Percentiles rank a stretch among this genome's conserved stretches.
phyloP scores from a whole-genome alignment of 305 asterid species.

The Fraxinus albicans region DNA sequence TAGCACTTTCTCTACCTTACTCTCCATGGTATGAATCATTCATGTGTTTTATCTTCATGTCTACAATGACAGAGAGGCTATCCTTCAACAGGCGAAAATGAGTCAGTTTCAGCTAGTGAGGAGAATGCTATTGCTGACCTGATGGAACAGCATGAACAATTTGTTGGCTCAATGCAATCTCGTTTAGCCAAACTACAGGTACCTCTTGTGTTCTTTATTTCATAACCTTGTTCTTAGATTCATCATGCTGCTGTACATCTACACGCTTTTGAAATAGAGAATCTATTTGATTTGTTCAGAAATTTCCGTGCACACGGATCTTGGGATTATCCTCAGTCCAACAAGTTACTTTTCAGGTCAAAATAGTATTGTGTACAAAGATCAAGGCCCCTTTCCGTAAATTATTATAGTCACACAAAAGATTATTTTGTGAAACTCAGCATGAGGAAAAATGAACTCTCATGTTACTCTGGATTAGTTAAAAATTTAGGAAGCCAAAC shows the following conservation, averaged over 20 bases:
- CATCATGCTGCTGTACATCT: slow-evolving; percentile 18
- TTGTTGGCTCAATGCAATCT: slow-evolving; percentile 80
- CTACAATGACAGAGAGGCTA: slow-evolving; percentile 53
- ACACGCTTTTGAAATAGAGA: background rate
- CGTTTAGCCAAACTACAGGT: slow-evolving; percentile 91
- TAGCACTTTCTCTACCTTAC: slow-evolving; percentile 9
- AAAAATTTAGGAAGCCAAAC: background rate
- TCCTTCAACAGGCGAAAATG: slow-evolving; percentile 44
- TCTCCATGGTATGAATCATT: slow-evolving; percentile 17
- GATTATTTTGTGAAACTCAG: background rate
- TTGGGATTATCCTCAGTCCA: slow-evolving; percentile 6
- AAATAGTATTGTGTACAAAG: background rate
- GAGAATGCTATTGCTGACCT: slow-evolving; percentile 76
- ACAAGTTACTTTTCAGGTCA: background rate
- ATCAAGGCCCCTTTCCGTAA: background rate
- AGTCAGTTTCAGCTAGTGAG: slow-evolving; percentile 64
- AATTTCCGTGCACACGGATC: background rate
- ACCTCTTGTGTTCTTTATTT: slow-evolving; percentile 18
- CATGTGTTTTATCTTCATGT: slow-evolving; percentile 14
- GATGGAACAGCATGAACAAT: slow-evolving; percentile 76
- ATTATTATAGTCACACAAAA: background rate
- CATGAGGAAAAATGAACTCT: background rate
- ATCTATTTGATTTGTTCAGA: background rate
- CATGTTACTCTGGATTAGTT: background rate
- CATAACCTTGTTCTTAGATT: slow-evolving; percentile 8